phyloP scores from a whole-genome alignment of 441 rosid genomes.

The Pelargonium myrrhifolium region DNA sequence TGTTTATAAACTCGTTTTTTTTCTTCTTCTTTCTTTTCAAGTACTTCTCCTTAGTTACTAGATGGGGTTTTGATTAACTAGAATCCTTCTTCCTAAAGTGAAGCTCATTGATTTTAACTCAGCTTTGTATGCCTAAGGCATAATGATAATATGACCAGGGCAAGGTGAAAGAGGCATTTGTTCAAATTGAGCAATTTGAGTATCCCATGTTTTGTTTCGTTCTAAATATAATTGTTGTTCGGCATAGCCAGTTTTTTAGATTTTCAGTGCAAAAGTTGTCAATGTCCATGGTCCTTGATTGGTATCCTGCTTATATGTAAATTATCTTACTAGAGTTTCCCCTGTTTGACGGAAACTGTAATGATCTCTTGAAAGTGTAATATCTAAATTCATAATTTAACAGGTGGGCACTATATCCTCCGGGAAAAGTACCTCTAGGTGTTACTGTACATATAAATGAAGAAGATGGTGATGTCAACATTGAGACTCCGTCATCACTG shows the following conservation, averaged over 20 bases:
- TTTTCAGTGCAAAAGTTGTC: conserved; percentile 1
- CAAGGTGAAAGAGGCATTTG: not conserved
- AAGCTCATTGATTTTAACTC: not conserved
- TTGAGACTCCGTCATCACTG: conserved; percentile 84
- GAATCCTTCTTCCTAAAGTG: not conserved
- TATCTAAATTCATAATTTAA: conserved; percentile 17
- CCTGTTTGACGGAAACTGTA: conserved; percentile 14
- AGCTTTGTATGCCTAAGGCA: not conserved
- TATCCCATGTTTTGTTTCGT: not conserved
- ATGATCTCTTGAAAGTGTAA: conserved; percentile 13
- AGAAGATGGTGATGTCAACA: conserved; percentile 88
- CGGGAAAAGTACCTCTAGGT: conserved; percentile 93
- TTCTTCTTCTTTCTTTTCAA: too few relatives aligned
- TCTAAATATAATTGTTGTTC: not conserved
- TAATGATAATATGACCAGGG: not conserved
- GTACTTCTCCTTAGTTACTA: too few relatives aligned
- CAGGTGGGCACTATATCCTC: conserved; percentile 99
- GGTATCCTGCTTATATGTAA: not conserved
- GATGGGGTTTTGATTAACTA: not conserved
- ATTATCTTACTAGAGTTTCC: conserved; percentile 2
- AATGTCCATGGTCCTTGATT: conserved; percentile 1
- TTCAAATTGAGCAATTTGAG: not conserved
- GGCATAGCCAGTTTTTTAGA: not conserved
- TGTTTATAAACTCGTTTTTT: not conserved
- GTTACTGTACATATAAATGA: conserved; percentile 94